Percentiles rank a stretch among this genome's conserved stretches.
Conservation (phyloP, 257 asterid genomes). For the Leonotis leonurus region DNA sequence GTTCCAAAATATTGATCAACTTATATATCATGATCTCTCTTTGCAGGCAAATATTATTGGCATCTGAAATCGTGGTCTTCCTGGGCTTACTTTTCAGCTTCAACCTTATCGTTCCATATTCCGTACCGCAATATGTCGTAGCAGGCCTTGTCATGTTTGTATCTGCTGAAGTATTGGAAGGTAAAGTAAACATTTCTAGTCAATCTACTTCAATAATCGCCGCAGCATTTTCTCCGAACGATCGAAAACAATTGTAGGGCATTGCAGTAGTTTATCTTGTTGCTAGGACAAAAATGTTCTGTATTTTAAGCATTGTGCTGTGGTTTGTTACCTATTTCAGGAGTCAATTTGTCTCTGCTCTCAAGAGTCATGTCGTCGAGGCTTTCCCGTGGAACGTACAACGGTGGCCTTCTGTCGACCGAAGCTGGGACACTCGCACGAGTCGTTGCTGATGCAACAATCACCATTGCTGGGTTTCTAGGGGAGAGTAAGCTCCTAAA, state of each 20-base stretch:
- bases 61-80: slow-evolving; percentile 77
- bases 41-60: slow-evolving; percentile 87
- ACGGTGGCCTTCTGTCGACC: slow-evolving; percentile 82
- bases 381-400: slow-evolving; percentile 91
- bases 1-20: background rate
- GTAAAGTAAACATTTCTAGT: slow-evolving; percentile 23
- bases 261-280: background rate
- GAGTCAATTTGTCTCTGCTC: slow-evolving; percentile 80
- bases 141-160: slow-evolving; percentile 90
- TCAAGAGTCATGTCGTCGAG: slow-evolving; percentile 93
- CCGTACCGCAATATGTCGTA: slow-evolving; percentile 75
- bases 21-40: background rate
- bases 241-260: background rate
- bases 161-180: slow-evolving; percentile 94
- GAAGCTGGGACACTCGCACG: slow-evolving; percentile 93
- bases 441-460: slow-evolving; percentile 81
- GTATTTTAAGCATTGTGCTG: background rate
- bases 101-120: slow-evolving; percentile 43
- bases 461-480: slow-evolving; percentile 71
- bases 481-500: slow-evolving; percentile 71
- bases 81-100: slow-evolving; percentile 79
- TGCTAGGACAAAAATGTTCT: background rate
- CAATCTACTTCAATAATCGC: background rate
- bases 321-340: slow-evolving; percentile 25
- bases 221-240: background rate